Evolutionary conservation across 1,139 yeast genomes (phyloP), one percentile per base, ranked within the genome.

Genomic region (Geotrichum cucujoidarum): DNA sequence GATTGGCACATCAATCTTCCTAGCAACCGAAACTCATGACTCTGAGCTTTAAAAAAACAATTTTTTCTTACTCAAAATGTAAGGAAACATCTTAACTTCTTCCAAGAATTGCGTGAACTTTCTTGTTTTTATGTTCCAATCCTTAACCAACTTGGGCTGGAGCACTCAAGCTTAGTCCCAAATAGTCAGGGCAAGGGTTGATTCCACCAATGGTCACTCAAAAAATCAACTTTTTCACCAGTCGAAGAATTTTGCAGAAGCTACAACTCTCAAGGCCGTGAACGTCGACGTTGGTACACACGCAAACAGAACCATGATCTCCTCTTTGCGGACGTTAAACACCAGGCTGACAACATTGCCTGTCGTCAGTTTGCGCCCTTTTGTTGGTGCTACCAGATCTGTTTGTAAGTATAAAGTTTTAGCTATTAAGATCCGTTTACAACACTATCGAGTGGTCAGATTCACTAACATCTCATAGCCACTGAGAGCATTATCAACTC

Each of bases 111-210:
- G 6, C 27, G 27, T 24, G 10, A 24, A 6, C 10, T 24, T 10
- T 24, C 8, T 24, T 10, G 27, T 6, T 24, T 6, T 24, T 6
- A 24, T 24, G 10, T 10, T 24, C 27, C 8, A 24, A 24, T 24
- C 27, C 27, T 10, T 24, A 10, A 24, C 10, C 8, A 24, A 24
- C 6, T 24, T 24, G 6, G 27, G 10, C 8, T 24, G n/a, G n/a
- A n/a, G n/a, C n/a, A n/a, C n/a, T n/a, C n/a, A n/a, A n/a, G 16
- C 16, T 25, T 8, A 25, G 13, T 13, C 7, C 30, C 30, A 11
- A 21, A 13, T 6, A 21, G 11, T 10, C 13, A 39, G 42, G 42
- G 42, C 27, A 14, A 18, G 42, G 42, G 42, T 39, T 18, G 16
- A 27, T 16, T 18, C 16, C 21, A 18, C 42, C 42, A 39, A 39